A percentile compares a stretch with the other conserved stretches of the same genome.
Evolutionary conservation across 2,329 filamentous ascomycete genomes (phyloP).

Genomic region (Penicillium rolfsii): DNA sequence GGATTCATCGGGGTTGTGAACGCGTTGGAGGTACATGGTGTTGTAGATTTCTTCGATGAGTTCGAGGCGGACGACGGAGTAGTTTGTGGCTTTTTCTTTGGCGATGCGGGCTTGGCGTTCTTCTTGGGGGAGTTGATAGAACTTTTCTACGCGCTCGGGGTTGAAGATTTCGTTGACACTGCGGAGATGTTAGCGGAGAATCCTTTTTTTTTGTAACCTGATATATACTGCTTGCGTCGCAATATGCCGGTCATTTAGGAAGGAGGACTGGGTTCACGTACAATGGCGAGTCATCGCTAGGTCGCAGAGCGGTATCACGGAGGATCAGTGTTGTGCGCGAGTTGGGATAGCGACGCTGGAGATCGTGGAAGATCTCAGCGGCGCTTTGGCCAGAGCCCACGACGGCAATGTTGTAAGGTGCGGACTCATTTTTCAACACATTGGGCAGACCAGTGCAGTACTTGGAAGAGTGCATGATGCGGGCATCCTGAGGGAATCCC

Average conservation of each 20-base stretch:
- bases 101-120: constrained; percentile 65
- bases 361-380: constrained; percentile 91
- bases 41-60: constrained; percentile 89
- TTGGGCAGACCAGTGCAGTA: constrained; percentile 61
- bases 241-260: too few relatives aligned
- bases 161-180: constrained; percentile 97
- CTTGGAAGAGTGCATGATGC: constrained; percentile 85
- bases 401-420: constrained; percentile 73
- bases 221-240: background rate
- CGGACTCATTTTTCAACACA: constrained; percentile 43
- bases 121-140: constrained; percentile 69
- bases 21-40: constrained; percentile 81
- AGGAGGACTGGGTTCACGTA: constrained; percentile 50
- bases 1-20: constrained; percentile 69
- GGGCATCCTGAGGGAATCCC: constrained; percentile 68
- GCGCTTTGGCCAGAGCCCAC: constrained; percentile 90
- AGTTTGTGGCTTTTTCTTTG: constrained; percentile 84
- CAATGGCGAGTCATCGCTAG: constrained; percentile 96
- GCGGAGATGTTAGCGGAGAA: background rate
- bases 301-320: constrained; percentile 78
- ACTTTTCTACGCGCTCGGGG: constrained; percentile 75
- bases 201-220: background rate
- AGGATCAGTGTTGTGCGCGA: constrained; percentile 77
- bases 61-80: constrained; percentile 88
- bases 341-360: constrained; percentile 81